phyloP scores from a whole-genome alignment of 2,329 filamentous ascomycete species.

The Pseudocercospora macadamiae region DNA sequence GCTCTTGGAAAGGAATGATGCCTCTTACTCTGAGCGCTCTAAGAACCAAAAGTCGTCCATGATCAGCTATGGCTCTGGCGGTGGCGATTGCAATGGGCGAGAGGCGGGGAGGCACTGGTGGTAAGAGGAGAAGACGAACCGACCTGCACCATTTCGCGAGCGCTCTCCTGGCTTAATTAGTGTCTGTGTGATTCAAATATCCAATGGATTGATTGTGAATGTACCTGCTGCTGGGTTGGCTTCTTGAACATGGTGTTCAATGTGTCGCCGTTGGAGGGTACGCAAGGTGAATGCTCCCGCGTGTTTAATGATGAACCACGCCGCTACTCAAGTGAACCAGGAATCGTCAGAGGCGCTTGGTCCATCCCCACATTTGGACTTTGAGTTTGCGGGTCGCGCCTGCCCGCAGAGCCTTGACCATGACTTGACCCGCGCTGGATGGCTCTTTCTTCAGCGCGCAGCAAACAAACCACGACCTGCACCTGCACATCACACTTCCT shows the following conservation, averaged over 20 bases:
- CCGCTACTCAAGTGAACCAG: no score
- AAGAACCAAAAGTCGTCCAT: constrained; percentile 36
- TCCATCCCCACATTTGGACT: background rate
- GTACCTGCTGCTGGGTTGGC: constrained; percentile 46
- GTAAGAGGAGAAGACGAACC: no score
- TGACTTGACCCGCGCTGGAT: no score
- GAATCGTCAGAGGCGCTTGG: no score
- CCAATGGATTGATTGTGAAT: no score
- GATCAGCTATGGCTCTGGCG: constrained; percentile 33
- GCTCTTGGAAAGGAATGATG: background rate
- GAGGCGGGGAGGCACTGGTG: constrained; percentile 48
- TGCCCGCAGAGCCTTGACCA: no score
- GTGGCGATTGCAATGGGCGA: constrained; percentile 28
- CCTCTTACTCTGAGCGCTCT: constrained; percentile 28
- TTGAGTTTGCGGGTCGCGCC: background rate
- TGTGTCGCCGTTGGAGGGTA: background rate
- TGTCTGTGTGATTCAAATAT: background rate
- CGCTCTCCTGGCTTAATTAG: constrained; percentile 51
- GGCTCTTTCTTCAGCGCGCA: no score
- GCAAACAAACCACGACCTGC: background rate
- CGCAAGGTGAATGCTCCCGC: no score
- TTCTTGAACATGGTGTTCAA: constrained; percentile 47
- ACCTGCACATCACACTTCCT: background rate
- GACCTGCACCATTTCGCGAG: constrained; percentile 93
- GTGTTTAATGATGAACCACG: no score